Percentiles rank a stretch among this genome's conserved stretches.
Conservation (phyloP, 306 rosid genomes). For the Quercus bicolor region DNA sequence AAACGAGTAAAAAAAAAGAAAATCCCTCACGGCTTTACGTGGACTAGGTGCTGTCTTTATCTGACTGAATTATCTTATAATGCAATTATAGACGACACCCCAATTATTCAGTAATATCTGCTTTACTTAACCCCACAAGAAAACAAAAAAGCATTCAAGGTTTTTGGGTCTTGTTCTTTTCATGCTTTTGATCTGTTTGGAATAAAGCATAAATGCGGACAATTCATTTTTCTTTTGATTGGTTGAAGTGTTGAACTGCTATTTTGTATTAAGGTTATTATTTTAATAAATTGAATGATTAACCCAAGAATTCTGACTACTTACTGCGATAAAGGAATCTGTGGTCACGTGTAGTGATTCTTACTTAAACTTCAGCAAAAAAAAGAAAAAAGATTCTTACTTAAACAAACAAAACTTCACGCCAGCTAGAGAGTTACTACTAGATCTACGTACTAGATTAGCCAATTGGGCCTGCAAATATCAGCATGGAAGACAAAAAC, state of each 20-base stretch:
- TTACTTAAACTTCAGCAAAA: too few species aligned
- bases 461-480: background rate
- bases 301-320: too few species aligned
- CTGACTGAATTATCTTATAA: background rate
- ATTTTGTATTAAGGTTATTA: background rate
- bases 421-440: too few species aligned
- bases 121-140: background rate
- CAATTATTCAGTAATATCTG: background rate
- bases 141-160: conserved; percentile 17
- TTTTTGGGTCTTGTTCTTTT: conserved; percentile 7
- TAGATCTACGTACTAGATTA: background rate
- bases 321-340: too few species aligned
- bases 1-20: background rate
- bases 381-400: too few species aligned
- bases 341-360: too few species aligned
- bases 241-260: background rate
- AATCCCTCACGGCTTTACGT: background rate
- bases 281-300: background rate
- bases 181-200: conserved; percentile 2
- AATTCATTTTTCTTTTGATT: background rate
- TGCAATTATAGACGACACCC: background rate
- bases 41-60: background rate
- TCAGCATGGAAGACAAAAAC: background rate
- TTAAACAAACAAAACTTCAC: too few species aligned
- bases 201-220: background rate